Evolutionary conservation across 2,329 filamentous ascomycete species (phyloP), one percentile per base, ranked within the genome.

Genomic region (Ascochyta koolunga): DNA sequence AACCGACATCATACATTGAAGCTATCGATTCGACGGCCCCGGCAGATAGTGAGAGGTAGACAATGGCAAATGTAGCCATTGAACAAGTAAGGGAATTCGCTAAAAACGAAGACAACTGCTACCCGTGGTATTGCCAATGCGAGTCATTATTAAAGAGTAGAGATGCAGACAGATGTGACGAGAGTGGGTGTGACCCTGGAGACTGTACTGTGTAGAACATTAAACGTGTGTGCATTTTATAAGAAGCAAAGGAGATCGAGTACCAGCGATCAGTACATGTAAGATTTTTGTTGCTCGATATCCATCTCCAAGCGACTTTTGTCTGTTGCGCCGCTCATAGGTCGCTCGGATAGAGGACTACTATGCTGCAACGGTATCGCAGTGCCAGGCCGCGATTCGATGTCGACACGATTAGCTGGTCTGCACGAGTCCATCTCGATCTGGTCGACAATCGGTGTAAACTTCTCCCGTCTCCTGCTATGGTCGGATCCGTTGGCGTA

Each of bases 261-360:
- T 58, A 60, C 58, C 54, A 60, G 43, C 45, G n/a, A 57, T 68
- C 62, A 74, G 54, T 68, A 72, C 69, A 70, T 73, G 57, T 67
- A 73, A 31, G 58, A 44, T 59, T 73, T 72, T 62, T 74, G 71
- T 37, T 72, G 70, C 56, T 74, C 71, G 39, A 73, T 62, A 44
- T 71, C 70, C 32, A 65, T 36, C 24, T 74, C 71, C 36, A 58
- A 72, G 25, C 68, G 69, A 50, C 66, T 74, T 51, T 72, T 70
- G 48, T 72, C 68, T 16, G 69, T 73, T 21, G 59, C 61, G 32
- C 66, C 68, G 52, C 68, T 71, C 69, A 72, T 72, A 39, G 71
- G 70, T 45, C 70, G 64, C 46, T 66, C 53, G 25, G 63, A 63
- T 5, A 50, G 53, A 36, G 61, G 55, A 32, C 50, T 55, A 51